These are phyloP conservation scores for Skeletonema potamos DNA, from an alignment of 108 stramenopile genomes.

Conservation along the genomic window DNA sequence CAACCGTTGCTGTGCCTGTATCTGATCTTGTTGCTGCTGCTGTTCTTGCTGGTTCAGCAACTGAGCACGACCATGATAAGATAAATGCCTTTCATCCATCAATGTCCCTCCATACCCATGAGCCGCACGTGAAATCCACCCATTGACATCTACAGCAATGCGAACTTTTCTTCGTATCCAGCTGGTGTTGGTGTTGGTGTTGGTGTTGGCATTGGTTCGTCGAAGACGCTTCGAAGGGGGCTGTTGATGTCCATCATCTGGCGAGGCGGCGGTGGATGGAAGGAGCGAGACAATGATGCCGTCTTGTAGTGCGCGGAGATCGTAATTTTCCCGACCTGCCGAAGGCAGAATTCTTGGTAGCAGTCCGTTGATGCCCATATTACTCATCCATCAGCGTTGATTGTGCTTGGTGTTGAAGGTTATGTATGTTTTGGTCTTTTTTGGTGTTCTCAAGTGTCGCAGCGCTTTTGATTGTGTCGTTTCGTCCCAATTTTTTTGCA, in stretches of 20 bases:
- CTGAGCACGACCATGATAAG: slow-evolving; percentile 67
- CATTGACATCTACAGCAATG: slow-evolving; percentile 68
- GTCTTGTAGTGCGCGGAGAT: slow-evolving; percentile 33
- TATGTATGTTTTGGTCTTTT: no score
- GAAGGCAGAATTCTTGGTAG: slow-evolving; percentile 56
- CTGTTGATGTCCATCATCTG: background rate
- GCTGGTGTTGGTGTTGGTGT: background rate
- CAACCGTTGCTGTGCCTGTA: slow-evolving; percentile 11
- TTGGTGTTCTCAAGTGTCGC: no score
- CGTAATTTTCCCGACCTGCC: slow-evolving; percentile 53
- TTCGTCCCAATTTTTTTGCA: no score
- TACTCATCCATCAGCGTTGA: no score
- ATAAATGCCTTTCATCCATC: slow-evolving; percentile 74
- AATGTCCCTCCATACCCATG: slow-evolving; percentile 57
- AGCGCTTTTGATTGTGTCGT: no score
- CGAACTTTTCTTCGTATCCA: slow-evolving; percentile 52
- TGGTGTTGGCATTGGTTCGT: slow-evolving; percentile 4
- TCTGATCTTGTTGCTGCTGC: slow-evolving; percentile 7
- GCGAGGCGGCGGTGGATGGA: slow-evolving; percentile 16
- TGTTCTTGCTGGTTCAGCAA: slow-evolving; percentile 28
- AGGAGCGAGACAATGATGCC: no score
- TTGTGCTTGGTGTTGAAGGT: background rate
- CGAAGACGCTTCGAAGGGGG: slow-evolving; percentile 4
- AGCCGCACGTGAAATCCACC: slow-evolving; percentile 69
- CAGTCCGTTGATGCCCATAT: slow-evolving; percentile 62